Percentiles rank a stretch among this genome's conserved stretches.
These are phyloP conservation scores for Lepidium sativum DNA, from an alignment of 345 rosid species.

Conservation along the genomic window DNA sequence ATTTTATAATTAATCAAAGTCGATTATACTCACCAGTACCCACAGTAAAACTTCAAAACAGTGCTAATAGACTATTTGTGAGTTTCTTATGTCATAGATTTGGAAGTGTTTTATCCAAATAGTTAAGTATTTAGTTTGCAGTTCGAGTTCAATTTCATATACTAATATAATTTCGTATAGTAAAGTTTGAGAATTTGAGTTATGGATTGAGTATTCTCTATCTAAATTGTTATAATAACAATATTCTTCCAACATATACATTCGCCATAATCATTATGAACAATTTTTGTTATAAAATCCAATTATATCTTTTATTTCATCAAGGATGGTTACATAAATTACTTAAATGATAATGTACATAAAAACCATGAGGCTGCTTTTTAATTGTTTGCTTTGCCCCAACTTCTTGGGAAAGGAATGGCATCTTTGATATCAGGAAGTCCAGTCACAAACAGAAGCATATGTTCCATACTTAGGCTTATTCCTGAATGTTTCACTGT, in stretches of 20 bases:
- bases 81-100: background rate
- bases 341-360: background rate
- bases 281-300: background rate
- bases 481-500: conserved; percentile 72
- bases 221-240: too few relatives aligned
- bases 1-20: too few relatives aligned
- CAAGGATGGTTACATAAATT: background rate
- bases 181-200: too few relatives aligned
- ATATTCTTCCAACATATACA: background rate
- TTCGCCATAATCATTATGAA: background rate
- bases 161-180: too few relatives aligned
- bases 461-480: conserved; percentile 55
- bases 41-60: too few relatives aligned
- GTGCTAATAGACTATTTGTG: background rate
- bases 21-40: too few relatives aligned
- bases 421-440: conserved; percentile 69
- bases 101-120: too few relatives aligned
- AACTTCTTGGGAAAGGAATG: conserved; percentile 69
- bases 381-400: conserved; percentile 45
- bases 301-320: background rate
- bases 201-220: too few relatives aligned
- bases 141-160: too few relatives aligned
- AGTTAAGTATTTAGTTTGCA: too few relatives aligned
- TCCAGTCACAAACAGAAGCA: conserved; percentile 65
- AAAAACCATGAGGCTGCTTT: background rate